Percentiles rank a stretch among this genome's conserved stretches.
Evolutionary conservation across 148 eudicot species (phyloP).

Genomic region (Limonium bicolor): DNA sequence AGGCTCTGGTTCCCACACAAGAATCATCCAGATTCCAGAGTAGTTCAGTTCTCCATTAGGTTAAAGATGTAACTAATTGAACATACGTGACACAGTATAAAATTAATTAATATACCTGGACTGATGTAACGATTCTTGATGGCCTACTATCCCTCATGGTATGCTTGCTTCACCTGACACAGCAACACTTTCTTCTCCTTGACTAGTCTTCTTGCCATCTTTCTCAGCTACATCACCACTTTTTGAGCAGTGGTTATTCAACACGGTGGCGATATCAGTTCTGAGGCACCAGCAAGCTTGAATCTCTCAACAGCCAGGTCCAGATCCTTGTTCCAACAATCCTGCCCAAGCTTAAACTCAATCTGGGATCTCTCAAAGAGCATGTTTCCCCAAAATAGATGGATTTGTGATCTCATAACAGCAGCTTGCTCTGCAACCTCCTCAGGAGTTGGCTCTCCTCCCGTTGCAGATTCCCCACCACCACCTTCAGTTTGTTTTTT

Average conservation of each 20-base stretch:
- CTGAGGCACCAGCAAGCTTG: slow-evolving; percentile 92
- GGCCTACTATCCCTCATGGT: too few relatives aligned
- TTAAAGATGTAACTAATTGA: too few relatives aligned
- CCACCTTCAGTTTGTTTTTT: slow-evolving; percentile 36
- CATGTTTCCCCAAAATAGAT: slow-evolving; percentile 96
- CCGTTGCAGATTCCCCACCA: slow-evolving; percentile 30
- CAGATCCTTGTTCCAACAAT: slow-evolving; percentile 54
- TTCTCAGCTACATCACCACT: slow-evolving; percentile 16
- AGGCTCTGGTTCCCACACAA: too few relatives aligned
- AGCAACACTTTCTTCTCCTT: slow-evolving; percentile 8
- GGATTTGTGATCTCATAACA: slow-evolving; percentile 88
- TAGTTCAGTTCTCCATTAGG: too few relatives aligned
- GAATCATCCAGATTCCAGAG: too few relatives aligned
- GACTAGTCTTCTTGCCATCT: slow-evolving; percentile 33
- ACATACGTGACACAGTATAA: too few relatives aligned
- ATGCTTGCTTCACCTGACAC: slow-evolving; percentile 13
- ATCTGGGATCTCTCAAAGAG: slow-evolving; percentile 83
- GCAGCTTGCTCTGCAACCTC: slow-evolving; percentile 86
- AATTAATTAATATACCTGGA: too few relatives aligned
- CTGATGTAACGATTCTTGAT: too few relatives aligned
- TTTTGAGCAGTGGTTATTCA: slow-evolving; percentile 75
- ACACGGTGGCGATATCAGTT: slow-evolving; percentile 62
- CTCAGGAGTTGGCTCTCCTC: slow-evolving; percentile 50
- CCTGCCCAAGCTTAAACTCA: slow-evolving; percentile 48
- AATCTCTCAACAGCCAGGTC: slow-evolving; percentile 68